Evolutionary conservation across 257 asterid genomes (phyloP), one percentile per base, ranked within the genome.

Genomic region (Thymus quinquecostatus): DNA sequence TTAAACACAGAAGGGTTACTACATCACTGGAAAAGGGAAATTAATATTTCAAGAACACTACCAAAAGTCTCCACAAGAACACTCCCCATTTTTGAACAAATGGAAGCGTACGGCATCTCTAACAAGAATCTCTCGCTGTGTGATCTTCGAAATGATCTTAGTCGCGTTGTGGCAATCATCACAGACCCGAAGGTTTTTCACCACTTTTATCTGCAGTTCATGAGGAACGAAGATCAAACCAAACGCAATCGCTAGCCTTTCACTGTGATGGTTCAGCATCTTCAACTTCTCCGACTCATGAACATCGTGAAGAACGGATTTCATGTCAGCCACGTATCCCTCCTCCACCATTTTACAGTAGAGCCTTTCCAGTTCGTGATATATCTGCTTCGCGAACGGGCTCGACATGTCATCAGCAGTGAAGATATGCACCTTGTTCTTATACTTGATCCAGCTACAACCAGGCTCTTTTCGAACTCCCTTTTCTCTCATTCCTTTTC

Each of bases 31-130:
- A 21, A 21, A 21, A 21, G 21, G 21, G 21, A 21, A 21, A 21
- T 21, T 21, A 21, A 21, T 21, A 21, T 21, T 21, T 21, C 21
- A 21, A 21, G 21, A 21, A 21, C 56, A 55, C 78, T 84, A 88
- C 90, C 97, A 86, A 70, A 85, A 90, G 69, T 88, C 92, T 78
- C 87, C 89, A 82, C 97, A 86, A 77, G 93, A 88, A 75, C 93
- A 86, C 27, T 72, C 58, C 38, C 93, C 96, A 70, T 85, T 81
- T 75, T 80, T 86, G 49, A 88, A 86, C 60, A 79, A 80, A 80
- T 86, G 90, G 71, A 86, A 90, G 60, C 87, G 71, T 48, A 73
- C 87, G 10, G 85, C 66, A 64, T 90, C 97, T 70, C 96, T 81
- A 61, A 88, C 87, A 45, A 81, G 85, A 61, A 86, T 85, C 71